phyloP scores from a whole-genome alignment of 2,329 filamentous ascomycete genomes.

The Akanthomyces lecanii region DNA sequence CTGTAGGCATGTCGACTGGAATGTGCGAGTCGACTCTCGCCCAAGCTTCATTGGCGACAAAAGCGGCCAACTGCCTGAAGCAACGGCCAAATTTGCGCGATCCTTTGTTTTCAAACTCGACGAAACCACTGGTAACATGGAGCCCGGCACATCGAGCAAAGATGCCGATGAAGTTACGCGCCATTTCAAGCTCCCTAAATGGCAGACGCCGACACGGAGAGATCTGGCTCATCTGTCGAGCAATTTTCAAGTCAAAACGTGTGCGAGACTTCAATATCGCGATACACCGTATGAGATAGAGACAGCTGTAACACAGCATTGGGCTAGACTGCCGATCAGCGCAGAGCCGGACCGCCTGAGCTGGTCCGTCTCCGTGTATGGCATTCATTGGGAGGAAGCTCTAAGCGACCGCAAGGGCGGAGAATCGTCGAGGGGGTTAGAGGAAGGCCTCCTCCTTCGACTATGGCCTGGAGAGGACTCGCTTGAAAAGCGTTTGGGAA shows the following conservation, averaged over 20 bases:
- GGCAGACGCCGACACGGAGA: conserved; percentile 16
- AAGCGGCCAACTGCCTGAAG: neutral
- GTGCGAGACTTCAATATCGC: conserved; percentile 27
- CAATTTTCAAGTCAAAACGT: conserved; percentile 25
- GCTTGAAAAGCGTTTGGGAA: conserved; percentile 26
- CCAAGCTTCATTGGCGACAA: neutral
- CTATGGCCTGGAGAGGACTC: conserved; percentile 31
- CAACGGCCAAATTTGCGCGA: neutral
- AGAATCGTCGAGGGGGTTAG: conserved; percentile 29
- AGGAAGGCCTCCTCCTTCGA: conserved; percentile 25
- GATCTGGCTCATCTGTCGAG: neutral
- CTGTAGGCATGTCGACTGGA: conserved; percentile 29
- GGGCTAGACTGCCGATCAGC: conserved; percentile 23
- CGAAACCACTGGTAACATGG: too few species aligned
- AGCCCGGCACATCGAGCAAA: neutral
- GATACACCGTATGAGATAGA: conserved; percentile 32
- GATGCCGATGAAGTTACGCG: neutral
- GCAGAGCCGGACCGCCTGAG: conserved; percentile 22
- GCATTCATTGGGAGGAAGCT: conserved; percentile 35
- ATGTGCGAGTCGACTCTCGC: conserved; percentile 27
- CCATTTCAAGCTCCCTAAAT: conserved; percentile 11
- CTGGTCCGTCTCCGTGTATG: conserved; percentile 32
- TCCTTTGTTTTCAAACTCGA: conserved; percentile 1
- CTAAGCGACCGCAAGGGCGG: conserved; percentile 27
- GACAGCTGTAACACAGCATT: conserved; percentile 28